Conservation (phyloP, 805 yeast genomes). For the Wickerhamomyces tratensis region DNA sequence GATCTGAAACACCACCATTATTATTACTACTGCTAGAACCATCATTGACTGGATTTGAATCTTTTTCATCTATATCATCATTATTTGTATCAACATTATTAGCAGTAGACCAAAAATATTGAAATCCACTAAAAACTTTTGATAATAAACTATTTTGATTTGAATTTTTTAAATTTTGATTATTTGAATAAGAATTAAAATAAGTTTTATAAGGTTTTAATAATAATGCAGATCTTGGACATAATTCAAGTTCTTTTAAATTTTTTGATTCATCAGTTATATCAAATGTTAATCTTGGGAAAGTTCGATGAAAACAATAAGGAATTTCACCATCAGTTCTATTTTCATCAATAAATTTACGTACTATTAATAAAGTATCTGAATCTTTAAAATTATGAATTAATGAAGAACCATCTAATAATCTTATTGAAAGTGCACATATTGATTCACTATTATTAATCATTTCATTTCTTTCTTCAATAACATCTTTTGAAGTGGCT, state of each 20-base stretch:
- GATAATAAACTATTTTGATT: slow-evolving; percentile 17
- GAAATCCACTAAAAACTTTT: slow-evolving; percentile 22
- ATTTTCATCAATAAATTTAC: slow-evolving; percentile 47
- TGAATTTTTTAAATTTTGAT: neutral
- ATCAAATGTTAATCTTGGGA: slow-evolving; percentile 56
- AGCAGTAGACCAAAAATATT: slow-evolving; percentile 23
- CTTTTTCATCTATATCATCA: no score
- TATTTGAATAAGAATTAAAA: slow-evolving; percentile 15
- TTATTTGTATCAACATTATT: neutral
- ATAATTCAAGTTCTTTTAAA: slow-evolving; percentile 44
- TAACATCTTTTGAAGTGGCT: slow-evolving; percentile 9
- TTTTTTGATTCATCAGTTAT: slow-evolving; percentile 50
- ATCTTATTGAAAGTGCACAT: slow-evolving; percentile 46
- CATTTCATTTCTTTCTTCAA: slow-evolving; percentile 8
- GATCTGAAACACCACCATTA: no score
- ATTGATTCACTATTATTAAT: neutral
- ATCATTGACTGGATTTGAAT: no score
- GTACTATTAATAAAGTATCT: slow-evolving; percentile 43
- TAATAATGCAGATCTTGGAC: slow-evolving; percentile 67
- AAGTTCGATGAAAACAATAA: slow-evolving; percentile 35
- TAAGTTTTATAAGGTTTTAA: slow-evolving; percentile 46
- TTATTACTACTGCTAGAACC: no score
- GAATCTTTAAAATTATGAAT: slow-evolving; percentile 37
- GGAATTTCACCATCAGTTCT: slow-evolving; percentile 39
- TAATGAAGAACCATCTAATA: slow-evolving; percentile 57